A percentile compares a stretch with the other conserved stretches of the same genome.
These are phyloP conservation scores for Geranium incanum DNA, from an alignment of 441 rosid genomes.

Conservation along the genomic window DNA sequence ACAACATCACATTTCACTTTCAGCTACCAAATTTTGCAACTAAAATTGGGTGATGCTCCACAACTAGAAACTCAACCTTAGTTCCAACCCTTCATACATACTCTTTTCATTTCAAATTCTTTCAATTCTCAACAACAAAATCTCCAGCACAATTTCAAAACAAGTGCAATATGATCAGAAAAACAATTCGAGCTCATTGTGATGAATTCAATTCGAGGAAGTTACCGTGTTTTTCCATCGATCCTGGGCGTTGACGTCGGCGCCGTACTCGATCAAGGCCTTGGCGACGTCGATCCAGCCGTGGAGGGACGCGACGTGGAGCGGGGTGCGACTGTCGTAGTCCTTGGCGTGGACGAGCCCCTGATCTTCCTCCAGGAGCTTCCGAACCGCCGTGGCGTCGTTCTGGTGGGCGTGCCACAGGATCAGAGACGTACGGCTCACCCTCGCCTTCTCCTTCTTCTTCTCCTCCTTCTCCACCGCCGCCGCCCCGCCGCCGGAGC, in stretches of 20 bases:
- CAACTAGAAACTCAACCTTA: too few relatives aligned
- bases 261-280: slow-evolving; percentile 73
- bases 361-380: slow-evolving; percentile 84
- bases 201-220: too few relatives aligned
- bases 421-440: slow-evolving; percentile 87
- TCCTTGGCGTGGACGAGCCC: slow-evolving; percentile 83
- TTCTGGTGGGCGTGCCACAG: slow-evolving; percentile 98
- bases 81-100: too few relatives aligned
- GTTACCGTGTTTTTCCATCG: too few relatives aligned
- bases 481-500: slow-evolving; percentile 23
- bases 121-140: too few relatives aligned
- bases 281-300: slow-evolving; percentile 88
- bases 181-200: too few relatives aligned
- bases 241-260: slow-evolving; percentile 74
- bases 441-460: slow-evolving; percentile 95
- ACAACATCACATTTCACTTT: too few relatives aligned
- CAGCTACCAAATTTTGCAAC: too few relatives aligned
- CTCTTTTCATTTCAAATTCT: too few relatives aligned
- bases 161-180: too few relatives aligned
- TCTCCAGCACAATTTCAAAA: too few relatives aligned
- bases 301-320: slow-evolving; percentile 90
- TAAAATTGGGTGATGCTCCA: too few relatives aligned
- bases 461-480: slow-evolving; percentile 27
- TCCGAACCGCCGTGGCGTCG: slow-evolving; percentile 74
- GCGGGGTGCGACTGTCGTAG: slow-evolving; percentile 85